Evolutionary conservation across 257 asterid genomes (phyloP), one percentile per base, ranked within the genome.

Genomic region (Solanum sejunctum): DNA sequence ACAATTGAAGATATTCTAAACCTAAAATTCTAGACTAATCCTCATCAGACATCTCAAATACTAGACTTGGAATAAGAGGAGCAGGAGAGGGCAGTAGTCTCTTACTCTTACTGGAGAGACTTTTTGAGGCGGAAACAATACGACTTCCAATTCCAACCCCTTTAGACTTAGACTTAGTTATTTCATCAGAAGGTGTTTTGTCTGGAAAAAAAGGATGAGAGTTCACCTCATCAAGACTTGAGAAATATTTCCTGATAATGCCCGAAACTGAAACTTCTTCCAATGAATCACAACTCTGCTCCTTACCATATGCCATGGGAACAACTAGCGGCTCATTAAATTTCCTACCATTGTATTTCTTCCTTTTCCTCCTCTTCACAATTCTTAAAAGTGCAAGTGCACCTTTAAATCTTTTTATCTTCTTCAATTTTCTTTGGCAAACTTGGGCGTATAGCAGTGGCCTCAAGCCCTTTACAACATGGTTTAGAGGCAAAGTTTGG

Each of bases 191-290:
- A 58, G 64, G 64, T 20, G 64, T 58, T 58, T 58, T 8, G 28
- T 4, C 64, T 58, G 64, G 26, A 20, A 20, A 57, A 18, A 26
- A 26, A 58, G 64, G n/a, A 9, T 43, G 47, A 47, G 52, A 93
- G 60, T 85, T 88, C 87, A 90, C 94, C 86, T 93, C 95, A 78
- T 92, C 84, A 54, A 78, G 70, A 85, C 83, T 88, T 47, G 94
- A 85, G 71, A 94, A 93, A 85, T 94, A 94, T 77, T 92, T 93
- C 56, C 57, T 81, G 86, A 94, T 93, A 73, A 93, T 90, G 47
- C 94, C 92, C 9, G 94, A 93, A 85, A 93, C 91, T 20, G 94
- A 92, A 79, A 83, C 80, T 57, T 92, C 52, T 87, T 92, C 94
- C 13, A 92, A 87, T 71, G 81, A 43, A 6, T 90, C 87, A 23